Conservation (phyloP, 108 stramenopile genomes). For the Skeletonema costatum region DNA sequence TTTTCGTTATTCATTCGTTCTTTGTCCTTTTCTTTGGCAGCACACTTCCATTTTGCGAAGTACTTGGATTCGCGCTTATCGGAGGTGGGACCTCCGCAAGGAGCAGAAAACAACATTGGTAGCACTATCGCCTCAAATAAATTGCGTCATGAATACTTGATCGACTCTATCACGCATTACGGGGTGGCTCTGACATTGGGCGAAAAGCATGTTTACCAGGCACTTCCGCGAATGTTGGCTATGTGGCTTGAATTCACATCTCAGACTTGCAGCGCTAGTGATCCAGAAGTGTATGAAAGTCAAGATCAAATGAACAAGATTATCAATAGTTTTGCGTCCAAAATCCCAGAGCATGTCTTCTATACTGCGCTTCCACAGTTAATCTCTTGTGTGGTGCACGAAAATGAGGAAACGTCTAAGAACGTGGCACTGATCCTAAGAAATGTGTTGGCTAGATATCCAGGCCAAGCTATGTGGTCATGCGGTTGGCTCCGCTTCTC, state of each 20-base stretch:
- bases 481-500: conserved; percentile 83
- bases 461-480: conserved; percentile 87
- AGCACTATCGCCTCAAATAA: conserved; percentile 47
- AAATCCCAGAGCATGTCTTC: conserved; percentile 70
- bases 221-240: conserved; percentile 85
- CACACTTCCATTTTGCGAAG: conserved; percentile 82
- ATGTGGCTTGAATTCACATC: conserved; percentile 89
- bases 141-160: conserved; percentile 69
- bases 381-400: conserved; percentile 70
- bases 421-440: conserved; percentile 67
- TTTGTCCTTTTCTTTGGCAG: conserved; percentile 22
- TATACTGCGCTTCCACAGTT: conserved; percentile 90
- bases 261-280: background rate
- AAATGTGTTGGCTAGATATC: conserved; percentile 74
- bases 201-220: conserved; percentile 85
- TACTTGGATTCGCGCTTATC: conserved; percentile 70
- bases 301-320: conserved; percentile 69
- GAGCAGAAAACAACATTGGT: conserved; percentile 50
- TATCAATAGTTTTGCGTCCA: conserved; percentile 51
- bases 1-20: background rate
- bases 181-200: conserved; percentile 64
- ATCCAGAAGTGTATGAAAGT: conserved; percentile 19
- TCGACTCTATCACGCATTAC: conserved; percentile 75
- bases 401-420: conserved; percentile 56
- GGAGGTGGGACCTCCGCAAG: conserved; percentile 12